Base-by-base conservation (phyloP, 768 basidiomycete species). In the Coprinopsis marcescibilis region DNA sequence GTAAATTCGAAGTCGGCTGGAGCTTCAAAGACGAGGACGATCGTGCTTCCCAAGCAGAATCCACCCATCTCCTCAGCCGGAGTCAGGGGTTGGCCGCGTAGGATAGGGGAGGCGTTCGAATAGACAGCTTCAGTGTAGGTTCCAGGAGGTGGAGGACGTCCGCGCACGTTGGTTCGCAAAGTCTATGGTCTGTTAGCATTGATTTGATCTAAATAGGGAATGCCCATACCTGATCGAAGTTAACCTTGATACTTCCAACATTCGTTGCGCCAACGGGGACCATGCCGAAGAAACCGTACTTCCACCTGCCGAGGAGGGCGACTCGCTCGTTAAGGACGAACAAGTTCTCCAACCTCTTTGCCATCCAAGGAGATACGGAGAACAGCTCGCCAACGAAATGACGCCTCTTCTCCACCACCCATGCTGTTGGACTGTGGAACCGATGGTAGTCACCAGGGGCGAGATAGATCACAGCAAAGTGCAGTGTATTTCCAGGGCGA, bases 301-400 rank as follows among this genome's bases (percentile, higher is more conserved):
- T 81, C 96, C 96, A 98, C 45, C 90, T 70, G 4, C 96, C 96
- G 24, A 98, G 80, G 17, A 99, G 73, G 1, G 94, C 92, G 7
- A 98, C 95, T 19, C 96, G 83, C 68, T 99, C 96, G 60, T 99
- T 98, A n/a, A 99, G 75, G 7, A 99, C 93, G 54, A 99, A 99
- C 14, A 98, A 67, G 60, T 96, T 91, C 60, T 88, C 80, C 7
- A 96, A 71, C 8, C 93, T 82, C 61, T 88, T 88, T 8, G 89
- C 94, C 74, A 98, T 89, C 68, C 85, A 98, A 0, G 96, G 96
- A 3, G 91, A 92, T 19, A 99, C 96, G 8, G 88, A 91, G 68
- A 96, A 98, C 4, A 99, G 71, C 60, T 98, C 95, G 43, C 93
- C 95, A 24, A 92, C 82, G 57, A 99, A 98, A 63, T 99, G 96